Evolutionary conservation across 2,329 filamentous ascomycete genomes (phyloP), one percentile per base, ranked within the genome.

Genomic region (Chaetoscypha palmicola): DNA sequence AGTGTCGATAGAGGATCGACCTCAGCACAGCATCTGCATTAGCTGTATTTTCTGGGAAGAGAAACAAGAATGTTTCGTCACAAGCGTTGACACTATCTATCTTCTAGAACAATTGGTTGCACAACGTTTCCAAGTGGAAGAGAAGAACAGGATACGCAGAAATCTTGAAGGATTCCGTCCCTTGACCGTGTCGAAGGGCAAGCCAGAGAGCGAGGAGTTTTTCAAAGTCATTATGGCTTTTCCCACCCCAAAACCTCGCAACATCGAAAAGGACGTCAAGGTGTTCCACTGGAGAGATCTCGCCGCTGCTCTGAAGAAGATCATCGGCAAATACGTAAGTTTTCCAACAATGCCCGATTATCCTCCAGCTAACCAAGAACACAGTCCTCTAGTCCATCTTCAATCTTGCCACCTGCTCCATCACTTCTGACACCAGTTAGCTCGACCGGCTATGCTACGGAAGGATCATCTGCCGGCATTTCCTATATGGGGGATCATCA

Each of bases 141-240:
- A 97, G 71, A 98, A 97, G 78, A 98, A 98, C 65, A 81, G 92
- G 41, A 97, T 98, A 57, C 83, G 92, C 22, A 81, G 92, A 51
- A 98, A 98, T 60, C 72, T 98, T 24, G 92, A 98, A 64, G 90
- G 90, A 0, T 97, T 95, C 70, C 82, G 87, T 26, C 92, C 92
- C 1, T 68, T 88, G 52, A 98, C 92, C 0, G 89, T 98, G 14
- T 95, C 89, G 55, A 98, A 98, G 66, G 81, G 82, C 46, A 95
- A 94, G 67, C 62, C 81, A 1, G 91, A 97, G 47, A 95, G 86
- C 62, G 91, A 97, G 64, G 88, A 94, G 43, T 97, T 97, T 66
- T 97, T 97, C 79, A 96, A 96, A 69, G 76, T 96, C 58, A 97
- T 98, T 67, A 98, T 98, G 92, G 87, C 81, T 1, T 97, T 97